Conservation (phyloP, 2,329 filamentous ascomycete genomes). For the Stenocarpella maydis region DNA sequence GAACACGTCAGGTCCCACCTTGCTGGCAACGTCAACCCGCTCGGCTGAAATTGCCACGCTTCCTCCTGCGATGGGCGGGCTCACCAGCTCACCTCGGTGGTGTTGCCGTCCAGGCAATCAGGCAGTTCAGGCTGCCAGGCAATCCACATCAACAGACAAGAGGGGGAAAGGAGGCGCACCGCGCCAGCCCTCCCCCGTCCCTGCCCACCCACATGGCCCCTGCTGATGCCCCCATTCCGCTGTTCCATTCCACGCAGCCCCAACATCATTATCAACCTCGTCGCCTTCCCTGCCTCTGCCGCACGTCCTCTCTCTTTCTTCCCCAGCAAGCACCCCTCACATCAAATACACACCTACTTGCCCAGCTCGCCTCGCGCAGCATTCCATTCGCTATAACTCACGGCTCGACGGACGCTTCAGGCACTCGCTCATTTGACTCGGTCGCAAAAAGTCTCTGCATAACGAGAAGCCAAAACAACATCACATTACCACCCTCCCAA, state of each 20-base stretch:
- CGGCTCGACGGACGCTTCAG: conserved; percentile 4
- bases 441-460: background rate
- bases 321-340: conserved; percentile 7
- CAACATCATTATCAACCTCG: conserved; percentile 24
- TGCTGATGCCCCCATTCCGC: background rate
- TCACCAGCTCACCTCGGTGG: conserved; percentile 7
- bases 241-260: background rate
- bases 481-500: background rate
- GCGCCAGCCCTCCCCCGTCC: background rate
- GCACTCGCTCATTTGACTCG: background rate
- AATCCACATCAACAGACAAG: background rate
- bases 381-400: conserved; percentile 29
- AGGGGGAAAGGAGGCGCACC: conserved; percentile 28
- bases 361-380: conserved; percentile 35
- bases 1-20: conserved; percentile 21
- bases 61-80: conserved; percentile 8
- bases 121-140: background rate
- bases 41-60: conserved; percentile 32
- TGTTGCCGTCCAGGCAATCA: background rate
- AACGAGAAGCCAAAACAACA: background rate
- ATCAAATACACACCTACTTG: background rate
- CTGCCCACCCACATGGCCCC: conserved; percentile 14
- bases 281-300: conserved; percentile 14
- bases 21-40: conserved; percentile 33
- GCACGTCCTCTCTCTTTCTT: conserved; percentile 6